A percentile compares a stretch with the other conserved stretches of the same genome.
Conservation (phyloP, 371 early-diverging fungal species). For the Mortierella sp. region DNA sequence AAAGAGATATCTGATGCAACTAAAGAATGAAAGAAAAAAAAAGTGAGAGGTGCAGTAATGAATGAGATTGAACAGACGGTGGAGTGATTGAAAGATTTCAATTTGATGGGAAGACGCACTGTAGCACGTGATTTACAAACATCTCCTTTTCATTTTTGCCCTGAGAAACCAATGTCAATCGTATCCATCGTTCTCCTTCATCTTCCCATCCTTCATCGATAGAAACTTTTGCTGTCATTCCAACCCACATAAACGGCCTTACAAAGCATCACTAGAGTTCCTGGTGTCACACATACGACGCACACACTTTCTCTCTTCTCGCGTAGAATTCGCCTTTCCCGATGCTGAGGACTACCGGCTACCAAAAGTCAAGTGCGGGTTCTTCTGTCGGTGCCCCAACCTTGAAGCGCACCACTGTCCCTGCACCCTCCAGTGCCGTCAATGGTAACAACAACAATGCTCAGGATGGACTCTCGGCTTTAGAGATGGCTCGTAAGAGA, state of each 20-base stretch:
- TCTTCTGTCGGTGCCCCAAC: slow-evolving; percentile 44
- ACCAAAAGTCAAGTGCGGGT: slow-evolving; percentile 40
- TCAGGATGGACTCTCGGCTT: slow-evolving; percentile 32
- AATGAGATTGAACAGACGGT: no score
- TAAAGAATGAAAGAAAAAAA: no score
- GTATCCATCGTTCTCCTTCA: no score
- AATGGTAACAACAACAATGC: background rate
- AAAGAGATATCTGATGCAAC: no score
- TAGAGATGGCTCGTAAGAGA: slow-evolving; percentile 53
- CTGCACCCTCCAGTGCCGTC: slow-evolving; percentile 30
- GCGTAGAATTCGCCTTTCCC: background rate
- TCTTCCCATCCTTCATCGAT: no score
- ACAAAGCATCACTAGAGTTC: background rate
- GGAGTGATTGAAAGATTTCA: background rate
- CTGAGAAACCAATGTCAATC: no score
- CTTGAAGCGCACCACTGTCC: slow-evolving; percentile 36
- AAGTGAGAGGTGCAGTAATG: background rate
- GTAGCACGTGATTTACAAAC: slow-evolving; percentile 4
- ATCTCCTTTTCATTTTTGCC: no score
- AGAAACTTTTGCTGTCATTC: no score
- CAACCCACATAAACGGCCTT: no score
- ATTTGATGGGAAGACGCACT: background rate
- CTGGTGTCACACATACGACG: background rate
- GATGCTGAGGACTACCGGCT: slow-evolving; percentile 28
- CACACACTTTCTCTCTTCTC: no score